Conservation (phyloP, 202 grass and related monocot species). For the Elaeis oleifera region DNA sequence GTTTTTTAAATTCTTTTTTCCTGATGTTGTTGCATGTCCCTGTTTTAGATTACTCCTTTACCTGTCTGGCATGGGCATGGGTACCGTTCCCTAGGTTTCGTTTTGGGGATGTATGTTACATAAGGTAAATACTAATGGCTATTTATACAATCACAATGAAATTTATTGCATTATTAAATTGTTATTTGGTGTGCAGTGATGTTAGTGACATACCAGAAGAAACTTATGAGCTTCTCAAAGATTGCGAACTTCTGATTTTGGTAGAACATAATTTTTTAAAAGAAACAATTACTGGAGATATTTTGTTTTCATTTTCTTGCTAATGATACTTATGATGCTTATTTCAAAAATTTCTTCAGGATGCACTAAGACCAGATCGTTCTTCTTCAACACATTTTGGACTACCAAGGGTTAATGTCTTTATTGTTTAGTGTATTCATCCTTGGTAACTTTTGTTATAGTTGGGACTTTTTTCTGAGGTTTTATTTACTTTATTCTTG, state of each 20-base stretch:
- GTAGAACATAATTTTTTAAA: slow-evolving; percentile 30
- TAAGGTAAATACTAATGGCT: slow-evolving; percentile 45
- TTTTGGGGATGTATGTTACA: slow-evolving; percentile 80
- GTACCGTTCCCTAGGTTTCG: slow-evolving; percentile 89
- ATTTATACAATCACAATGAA: no score
- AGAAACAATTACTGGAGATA: neutral
- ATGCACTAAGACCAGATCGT: slow-evolving; percentile 85
- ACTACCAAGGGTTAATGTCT: slow-evolving; percentile 50
- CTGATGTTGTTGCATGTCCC: slow-evolving; percentile 7
- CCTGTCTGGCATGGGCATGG: slow-evolving; percentile 90
- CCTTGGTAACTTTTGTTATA: slow-evolving; percentile 21
- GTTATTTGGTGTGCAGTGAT: slow-evolving; percentile 47
- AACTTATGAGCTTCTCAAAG: slow-evolving; percentile 77
- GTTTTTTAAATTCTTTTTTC: slow-evolving; percentile 25
- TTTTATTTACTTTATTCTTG: slow-evolving; percentile 8
- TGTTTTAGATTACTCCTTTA: slow-evolving; percentile 72
- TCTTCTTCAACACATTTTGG: slow-evolving; percentile 94
- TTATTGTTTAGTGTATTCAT: slow-evolving; percentile 1
- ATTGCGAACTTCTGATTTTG: slow-evolving; percentile 88
- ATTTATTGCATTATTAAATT: slow-evolving; percentile 12
- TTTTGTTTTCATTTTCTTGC: slow-evolving; percentile 8
- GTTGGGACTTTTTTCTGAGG: neutral
- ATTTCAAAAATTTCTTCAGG: slow-evolving; percentile 41
- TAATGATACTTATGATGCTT: neutral
- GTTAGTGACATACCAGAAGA: slow-evolving; percentile 96